phyloP scores from a whole-genome alignment of 768 basidiomycete genomes.

The Suillus clintonianus region DNA sequence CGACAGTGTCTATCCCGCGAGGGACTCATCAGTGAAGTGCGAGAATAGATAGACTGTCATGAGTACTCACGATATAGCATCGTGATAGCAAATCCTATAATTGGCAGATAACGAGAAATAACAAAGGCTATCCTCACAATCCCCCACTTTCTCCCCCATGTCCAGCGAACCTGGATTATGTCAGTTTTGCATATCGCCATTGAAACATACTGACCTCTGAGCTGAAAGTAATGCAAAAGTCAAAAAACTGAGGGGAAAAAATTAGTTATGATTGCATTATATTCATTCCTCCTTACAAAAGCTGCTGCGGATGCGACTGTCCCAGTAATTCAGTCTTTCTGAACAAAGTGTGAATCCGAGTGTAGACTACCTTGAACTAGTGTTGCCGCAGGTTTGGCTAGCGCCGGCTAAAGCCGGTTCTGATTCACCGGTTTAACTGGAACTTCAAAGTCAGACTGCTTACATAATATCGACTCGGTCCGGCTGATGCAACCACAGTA shows the following conservation, averaged over 20 bases:
- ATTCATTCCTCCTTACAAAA: neutral
- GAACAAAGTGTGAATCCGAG: neutral
- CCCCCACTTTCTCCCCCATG: slow-evolving; percentile 19
- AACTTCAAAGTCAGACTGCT: too few relatives aligned
- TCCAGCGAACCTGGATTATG: slow-evolving; percentile 14
- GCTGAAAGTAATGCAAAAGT: neutral
- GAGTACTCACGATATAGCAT: slow-evolving; percentile 1
- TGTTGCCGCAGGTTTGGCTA: too few relatives aligned
- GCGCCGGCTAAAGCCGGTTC: too few relatives aligned
- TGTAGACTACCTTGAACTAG: neutral
- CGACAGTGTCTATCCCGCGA: neutral
- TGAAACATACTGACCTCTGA: neutral
- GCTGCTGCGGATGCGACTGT: neutral
- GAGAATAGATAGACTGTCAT: neutral
- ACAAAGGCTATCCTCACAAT: slow-evolving; percentile 16
- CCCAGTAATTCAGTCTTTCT: neutral
- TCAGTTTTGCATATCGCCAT: neutral
- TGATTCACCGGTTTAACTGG: too few relatives aligned
- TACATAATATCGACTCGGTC: too few relatives aligned
- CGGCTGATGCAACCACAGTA: too few relatives aligned
- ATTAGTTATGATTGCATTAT: neutral
- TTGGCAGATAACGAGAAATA: slow-evolving; percentile 22
- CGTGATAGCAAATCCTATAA: slow-evolving; percentile 16
- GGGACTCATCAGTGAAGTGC: neutral
- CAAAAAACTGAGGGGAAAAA: neutral